These are phyloP conservation scores for Diaporthe sp. DNA, from an alignment of 2,329 filamentous ascomycete genomes.

Conservation along the genomic window DNA sequence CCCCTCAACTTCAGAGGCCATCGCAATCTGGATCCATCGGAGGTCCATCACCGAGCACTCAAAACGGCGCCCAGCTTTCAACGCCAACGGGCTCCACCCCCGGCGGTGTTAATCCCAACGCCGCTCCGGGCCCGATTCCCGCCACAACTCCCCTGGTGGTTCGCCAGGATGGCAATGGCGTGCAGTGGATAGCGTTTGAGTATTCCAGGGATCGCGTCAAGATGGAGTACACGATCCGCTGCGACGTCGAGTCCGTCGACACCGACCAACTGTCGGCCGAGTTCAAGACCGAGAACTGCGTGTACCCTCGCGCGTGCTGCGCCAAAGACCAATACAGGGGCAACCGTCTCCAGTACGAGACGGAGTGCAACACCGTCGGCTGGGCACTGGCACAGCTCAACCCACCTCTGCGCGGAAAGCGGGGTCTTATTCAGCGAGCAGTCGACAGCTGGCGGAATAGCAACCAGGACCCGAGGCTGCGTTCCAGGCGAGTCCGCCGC, in stretches of 20 bases:
- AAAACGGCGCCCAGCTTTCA: slow-evolving; percentile 47
- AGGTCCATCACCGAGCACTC: slow-evolving; percentile 41
- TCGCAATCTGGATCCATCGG: slow-evolving; percentile 64
- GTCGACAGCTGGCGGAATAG: slow-evolving; percentile 99
- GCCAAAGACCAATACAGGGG: slow-evolving; percentile 96
- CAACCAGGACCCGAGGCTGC: slow-evolving; percentile 93
- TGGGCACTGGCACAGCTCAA: slow-evolving; percentile 97
- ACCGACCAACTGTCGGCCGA: slow-evolving; percentile 87
- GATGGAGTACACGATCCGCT: slow-evolving; percentile 99
- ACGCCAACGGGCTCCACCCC: slow-evolving; percentile 61
- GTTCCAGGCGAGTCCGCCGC: slow-evolving; percentile 90
- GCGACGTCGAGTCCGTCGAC: slow-evolving; percentile 96
- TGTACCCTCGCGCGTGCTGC: slow-evolving; percentile 95
- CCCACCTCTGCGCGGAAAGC: slow-evolving; percentile 89
- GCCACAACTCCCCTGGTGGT: slow-evolving; percentile 96
- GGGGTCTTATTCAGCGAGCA: slow-evolving; percentile 94
- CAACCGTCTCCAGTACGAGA: slow-evolving; percentile 96
- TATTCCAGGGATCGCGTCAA: slow-evolving; percentile 97
- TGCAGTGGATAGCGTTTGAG: slow-evolving; percentile 99
- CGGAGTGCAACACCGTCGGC: slow-evolving; percentile 99
- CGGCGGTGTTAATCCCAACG: slow-evolving; percentile 85
- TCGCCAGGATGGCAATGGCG: slow-evolving; percentile 93
- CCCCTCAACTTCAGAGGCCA: slow-evolving; percentile 72
- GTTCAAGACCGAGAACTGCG: slow-evolving; percentile 98
- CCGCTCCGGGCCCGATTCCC: slow-evolving; percentile 95